Conservation (phyloP, 2,329 filamentous ascomycete species). For the Colletotrichum theobromicola region DNA sequence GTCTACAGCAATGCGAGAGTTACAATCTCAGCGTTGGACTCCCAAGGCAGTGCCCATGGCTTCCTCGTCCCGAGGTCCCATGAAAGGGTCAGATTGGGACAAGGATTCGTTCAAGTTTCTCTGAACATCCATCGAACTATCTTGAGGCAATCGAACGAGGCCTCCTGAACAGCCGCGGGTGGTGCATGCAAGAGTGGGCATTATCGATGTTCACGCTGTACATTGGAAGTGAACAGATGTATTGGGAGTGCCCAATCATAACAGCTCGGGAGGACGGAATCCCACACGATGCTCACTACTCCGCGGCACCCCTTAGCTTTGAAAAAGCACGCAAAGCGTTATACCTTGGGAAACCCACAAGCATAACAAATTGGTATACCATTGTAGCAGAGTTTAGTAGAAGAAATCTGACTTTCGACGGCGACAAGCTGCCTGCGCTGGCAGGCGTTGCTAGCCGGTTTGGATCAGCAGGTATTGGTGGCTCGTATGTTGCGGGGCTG, state of each 20-base stretch:
- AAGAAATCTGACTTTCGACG: rapidly evolving
- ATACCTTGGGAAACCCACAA: not conserved
- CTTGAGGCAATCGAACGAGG: not conserved
- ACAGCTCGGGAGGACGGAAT: not conserved
- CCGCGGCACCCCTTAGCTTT: rapidly evolving
- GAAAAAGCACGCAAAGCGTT: rapidly evolving
- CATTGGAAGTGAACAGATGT: constrained; percentile 10
- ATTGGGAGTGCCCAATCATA: constrained; percentile 19
- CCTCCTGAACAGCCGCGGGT: not conserved
- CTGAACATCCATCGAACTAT: not conserved
- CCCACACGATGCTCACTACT: not conserved
- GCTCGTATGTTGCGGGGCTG: not conserved
- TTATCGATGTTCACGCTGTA: not conserved
- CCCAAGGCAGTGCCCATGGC: not conserved
- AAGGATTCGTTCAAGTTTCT: rapidly evolving
- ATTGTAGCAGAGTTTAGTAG: not conserved
- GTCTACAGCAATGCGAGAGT: constrained; percentile 23
- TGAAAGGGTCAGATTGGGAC: rapidly evolving
- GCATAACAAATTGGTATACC: not conserved
- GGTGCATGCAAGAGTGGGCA: constrained; percentile 5
- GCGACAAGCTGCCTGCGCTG: not conserved
- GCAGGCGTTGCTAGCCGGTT: not conserved
- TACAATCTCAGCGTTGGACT: not conserved
- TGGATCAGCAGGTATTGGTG: not conserved
- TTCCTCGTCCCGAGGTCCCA: not conserved